phyloP scores from a whole-genome alignment of 139 green algal genomes.

The Raphidocelis subcapitata region DNA sequence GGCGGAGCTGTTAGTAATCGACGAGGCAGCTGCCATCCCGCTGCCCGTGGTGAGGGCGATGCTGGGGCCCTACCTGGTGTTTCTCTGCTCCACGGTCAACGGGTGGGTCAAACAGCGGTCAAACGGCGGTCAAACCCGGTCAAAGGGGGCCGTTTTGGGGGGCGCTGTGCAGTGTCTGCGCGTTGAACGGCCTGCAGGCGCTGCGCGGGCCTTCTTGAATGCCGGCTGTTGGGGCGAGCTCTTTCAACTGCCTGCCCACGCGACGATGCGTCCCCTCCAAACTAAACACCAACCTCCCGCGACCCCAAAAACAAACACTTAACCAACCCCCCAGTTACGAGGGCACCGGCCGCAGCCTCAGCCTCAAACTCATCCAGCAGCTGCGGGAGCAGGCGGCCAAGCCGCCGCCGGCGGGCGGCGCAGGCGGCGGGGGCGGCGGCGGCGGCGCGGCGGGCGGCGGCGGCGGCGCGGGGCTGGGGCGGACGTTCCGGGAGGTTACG shows the following conservation, averaged over 20 bases:
- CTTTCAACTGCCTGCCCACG: no score
- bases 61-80: slow-evolving; percentile 97
- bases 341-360: slow-evolving; percentile 92
- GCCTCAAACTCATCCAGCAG: slow-evolving; percentile 95
- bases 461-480: slow-evolving; percentile 20
- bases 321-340: slow-evolving; percentile 92
- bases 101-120: no score
- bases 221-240: no score
- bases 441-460: slow-evolving; percentile 17
- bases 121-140: no score
- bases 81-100: slow-evolving; percentile 94
- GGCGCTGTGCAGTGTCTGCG: no score
- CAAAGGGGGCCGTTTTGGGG: no score
- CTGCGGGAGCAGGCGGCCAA: slow-evolving; percentile 77
- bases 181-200: no score
- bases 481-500: slow-evolving; percentile 91
- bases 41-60: slow-evolving; percentile 91
- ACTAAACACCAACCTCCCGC: slow-evolving; percentile 92
- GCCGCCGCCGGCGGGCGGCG: slow-evolving; percentile 12
- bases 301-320: slow-evolving; percentile 94
- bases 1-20: slow-evolving; percentile 97
- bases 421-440: neutral
- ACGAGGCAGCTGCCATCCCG: slow-evolving; percentile 97
- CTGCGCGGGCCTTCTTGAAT: no score
- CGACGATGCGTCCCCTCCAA: no score